Evolutionary conservation across 495 filamentous ascomycete species (phyloP).

Genomic region (Penicillium longicatenatum): DNA sequence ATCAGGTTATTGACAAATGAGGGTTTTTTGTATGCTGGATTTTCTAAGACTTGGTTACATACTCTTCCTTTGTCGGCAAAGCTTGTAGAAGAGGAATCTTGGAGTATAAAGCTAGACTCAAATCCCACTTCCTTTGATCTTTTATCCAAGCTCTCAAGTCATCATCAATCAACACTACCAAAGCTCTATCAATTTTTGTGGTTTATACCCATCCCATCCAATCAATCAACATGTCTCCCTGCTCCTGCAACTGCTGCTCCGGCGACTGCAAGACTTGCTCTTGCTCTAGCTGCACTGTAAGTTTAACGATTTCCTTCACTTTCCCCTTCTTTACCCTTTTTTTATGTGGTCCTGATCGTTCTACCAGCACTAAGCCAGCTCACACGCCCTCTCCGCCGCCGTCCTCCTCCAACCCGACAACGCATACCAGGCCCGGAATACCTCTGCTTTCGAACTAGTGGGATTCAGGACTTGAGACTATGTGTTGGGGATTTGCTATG

Average conservation of each 20-base stretch:
- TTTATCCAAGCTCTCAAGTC: neutral
- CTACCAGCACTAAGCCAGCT: slow-evolving; percentile 31
- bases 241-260: slow-evolving; percentile 49
- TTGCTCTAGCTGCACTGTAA: slow-evolving; percentile 42
- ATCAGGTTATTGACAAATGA: neutral
- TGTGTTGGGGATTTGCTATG: slow-evolving; percentile 6
- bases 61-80: neutral
- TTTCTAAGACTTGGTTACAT: neutral
- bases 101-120: slow-evolving; percentile 25
- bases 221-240: slow-evolving; percentile 45
- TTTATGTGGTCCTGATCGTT: slow-evolving; percentile 20
- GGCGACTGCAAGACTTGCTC: slow-evolving; percentile 47
- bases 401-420: slow-evolving; percentile 28
- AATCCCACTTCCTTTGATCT: slow-evolving; percentile 5
- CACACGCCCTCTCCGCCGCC: slow-evolving; percentile 24
- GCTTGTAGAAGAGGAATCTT: neutral
- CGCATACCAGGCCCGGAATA: slow-evolving; percentile 30
- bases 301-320: slow-evolving; percentile 9
- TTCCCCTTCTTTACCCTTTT: neutral
- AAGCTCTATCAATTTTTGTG: slow-evolving; percentile 14
- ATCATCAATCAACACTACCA: slow-evolving; percentile 4
- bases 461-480: neutral
- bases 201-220: slow-evolving; percentile 16
- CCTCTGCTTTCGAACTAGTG: slow-evolving; percentile 29
- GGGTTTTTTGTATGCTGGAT: neutral